A percentile compares a stretch with the other conserved stretches of the same genome.
These are phyloP conservation scores for Solanum rostratum DNA, from an alignment of 257 asterid genomes.

Conservation along the genomic window DNA sequence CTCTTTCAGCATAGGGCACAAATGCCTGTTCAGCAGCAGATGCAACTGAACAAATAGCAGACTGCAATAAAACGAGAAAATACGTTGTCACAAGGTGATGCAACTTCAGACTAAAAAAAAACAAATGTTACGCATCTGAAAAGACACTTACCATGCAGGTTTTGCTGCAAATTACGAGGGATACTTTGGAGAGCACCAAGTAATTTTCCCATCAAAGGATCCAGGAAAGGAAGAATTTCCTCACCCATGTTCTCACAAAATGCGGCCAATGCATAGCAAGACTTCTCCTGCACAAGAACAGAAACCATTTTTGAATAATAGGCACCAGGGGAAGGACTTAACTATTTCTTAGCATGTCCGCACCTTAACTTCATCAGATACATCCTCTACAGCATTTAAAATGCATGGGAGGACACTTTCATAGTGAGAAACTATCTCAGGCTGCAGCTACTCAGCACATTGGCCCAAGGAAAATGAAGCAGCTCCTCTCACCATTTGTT, in stretches of 20 bases:
- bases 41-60: slow-evolving; percentile 99
- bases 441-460: slow-evolving; percentile 93
- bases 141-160: slow-evolving; percentile 75
- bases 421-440: slow-evolving; percentile 89
- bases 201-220: slow-evolving; percentile 82
- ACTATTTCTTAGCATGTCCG: neutral
- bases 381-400: slow-evolving; percentile 84
- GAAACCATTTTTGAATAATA: slow-evolving; percentile 2
- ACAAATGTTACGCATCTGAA: neutral
- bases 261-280: slow-evolving; percentile 97
- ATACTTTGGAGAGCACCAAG: slow-evolving; percentile 74
- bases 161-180: slow-evolving; percentile 87
- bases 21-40: slow-evolving; percentile 97
- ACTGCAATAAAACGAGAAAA: slow-evolving; percentile 38
- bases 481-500: slow-evolving; percentile 98
- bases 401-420: slow-evolving; percentile 85
- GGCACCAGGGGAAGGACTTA: neutral
- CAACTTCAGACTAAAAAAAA: neutral
- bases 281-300: slow-evolving; percentile 63
- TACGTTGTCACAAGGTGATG: slow-evolving; percentile 7
- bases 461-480: slow-evolving; percentile 96
- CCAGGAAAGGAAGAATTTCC: slow-evolving; percentile 88
- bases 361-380: slow-evolving; percentile 98
- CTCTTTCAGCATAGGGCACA: slow-evolving; percentile 87
- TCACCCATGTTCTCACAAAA: slow-evolving; percentile 99